phyloP scores from a whole-genome alignment of 371 early-diverging fungal genomes.

The Cokeromyces recurvatus region DNA sequence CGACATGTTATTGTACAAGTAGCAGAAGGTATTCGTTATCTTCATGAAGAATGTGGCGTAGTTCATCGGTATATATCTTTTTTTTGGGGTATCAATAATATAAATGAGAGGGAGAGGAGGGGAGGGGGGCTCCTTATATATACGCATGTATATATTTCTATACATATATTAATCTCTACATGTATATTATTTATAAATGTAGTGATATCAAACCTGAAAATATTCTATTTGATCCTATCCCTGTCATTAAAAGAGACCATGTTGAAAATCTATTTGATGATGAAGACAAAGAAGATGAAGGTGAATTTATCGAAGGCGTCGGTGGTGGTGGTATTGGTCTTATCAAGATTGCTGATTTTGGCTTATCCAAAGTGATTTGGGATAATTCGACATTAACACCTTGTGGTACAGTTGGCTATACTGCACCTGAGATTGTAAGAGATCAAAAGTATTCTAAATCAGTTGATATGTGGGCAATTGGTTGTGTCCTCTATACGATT shows the following conservation, averaged over 20 bases:
- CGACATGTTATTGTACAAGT: conserved; percentile 88
- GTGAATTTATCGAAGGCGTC: conserved; percentile 49
- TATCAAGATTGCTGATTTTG: conserved; percentile 72
- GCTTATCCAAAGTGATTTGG: conserved; percentile 67
- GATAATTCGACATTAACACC: conserved; percentile 69
- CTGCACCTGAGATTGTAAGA: conserved; percentile 74
- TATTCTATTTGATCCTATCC: conserved; percentile 65
- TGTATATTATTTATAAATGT: too few species aligned
- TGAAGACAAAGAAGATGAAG: conserved; percentile 50
- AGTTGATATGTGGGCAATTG: conserved; percentile 82
- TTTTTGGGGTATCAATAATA: too few species aligned
- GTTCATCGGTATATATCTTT: conserved; percentile 87
- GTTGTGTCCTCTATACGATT: conserved; percentile 75
- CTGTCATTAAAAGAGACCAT: conserved; percentile 21
- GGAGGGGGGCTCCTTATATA: conserved; percentile 33
- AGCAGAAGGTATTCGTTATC: conserved; percentile 81
- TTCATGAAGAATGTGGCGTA: conserved; percentile 85
- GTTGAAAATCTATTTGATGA: conserved; percentile 16
- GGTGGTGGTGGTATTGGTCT: conserved; percentile 66
- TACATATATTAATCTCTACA: conserved; percentile 21
- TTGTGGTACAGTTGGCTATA: conserved; percentile 76
- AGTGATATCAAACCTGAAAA: conserved; percentile 91
- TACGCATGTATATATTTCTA: too few species aligned
- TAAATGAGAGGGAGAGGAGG: too few species aligned
- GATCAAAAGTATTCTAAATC: conserved; percentile 65